Conservation (phyloP, 2,329 filamentous ascomycete species). For the Hypoxylon sp. region DNA sequence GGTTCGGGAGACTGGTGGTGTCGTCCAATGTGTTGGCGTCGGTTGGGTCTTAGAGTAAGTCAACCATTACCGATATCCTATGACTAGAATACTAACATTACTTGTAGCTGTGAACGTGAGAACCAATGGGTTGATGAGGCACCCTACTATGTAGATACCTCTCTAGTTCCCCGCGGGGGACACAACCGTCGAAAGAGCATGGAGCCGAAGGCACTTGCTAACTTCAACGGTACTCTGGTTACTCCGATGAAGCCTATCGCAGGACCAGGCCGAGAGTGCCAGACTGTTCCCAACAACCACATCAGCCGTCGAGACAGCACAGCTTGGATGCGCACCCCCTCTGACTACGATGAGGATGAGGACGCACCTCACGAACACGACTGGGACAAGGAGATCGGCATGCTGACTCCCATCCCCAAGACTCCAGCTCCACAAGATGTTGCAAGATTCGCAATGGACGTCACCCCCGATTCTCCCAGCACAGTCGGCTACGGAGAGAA, state of each 20-base stretch:
- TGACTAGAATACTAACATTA: conserved; percentile 50
- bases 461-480: conserved; percentile 64
- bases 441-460: conserved; percentile 66
- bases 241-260: conserved; percentile 57
- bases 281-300: conserved; percentile 64
- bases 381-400: conserved; percentile 58
- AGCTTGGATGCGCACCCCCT: conserved; percentile 69
- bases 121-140: conserved; percentile 83
- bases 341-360: conserved; percentile 58
- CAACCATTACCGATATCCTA: conserved; percentile 1
- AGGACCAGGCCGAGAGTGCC: conserved; percentile 54
- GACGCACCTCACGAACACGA: conserved; percentile 55
- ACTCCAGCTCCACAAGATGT: conserved; percentile 71
- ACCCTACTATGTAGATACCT: conserved; percentile 78
- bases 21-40: conserved; percentile 88
- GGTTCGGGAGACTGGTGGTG: conserved; percentile 77
- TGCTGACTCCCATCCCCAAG: conserved; percentile 71
- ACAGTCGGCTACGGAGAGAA: conserved; percentile 52
- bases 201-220: conserved; percentile 80
- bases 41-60: conserved; percentile 91
- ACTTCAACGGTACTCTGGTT: conserved; percentile 76
- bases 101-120: conserved; percentile 77
- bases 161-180: conserved; percentile 77
- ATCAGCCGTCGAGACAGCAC: conserved; percentile 68
- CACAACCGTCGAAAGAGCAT: conserved; percentile 83